Conservation (phyloP, 768 basidiomycete species). For the Suillus weaverae region DNA sequence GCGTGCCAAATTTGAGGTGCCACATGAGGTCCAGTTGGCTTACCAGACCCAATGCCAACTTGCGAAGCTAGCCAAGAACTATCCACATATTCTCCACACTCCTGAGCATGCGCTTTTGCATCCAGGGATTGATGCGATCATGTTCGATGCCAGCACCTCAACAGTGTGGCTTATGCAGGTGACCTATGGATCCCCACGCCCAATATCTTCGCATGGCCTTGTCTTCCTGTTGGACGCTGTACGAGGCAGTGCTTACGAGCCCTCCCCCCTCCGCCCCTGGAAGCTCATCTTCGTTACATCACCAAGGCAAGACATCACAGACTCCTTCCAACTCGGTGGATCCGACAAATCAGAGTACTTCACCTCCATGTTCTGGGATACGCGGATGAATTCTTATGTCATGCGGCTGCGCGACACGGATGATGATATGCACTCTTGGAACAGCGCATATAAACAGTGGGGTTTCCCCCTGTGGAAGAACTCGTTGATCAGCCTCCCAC, state of each 20-base stretch:
- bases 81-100: neutral
- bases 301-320: neutral
- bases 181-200: neutral
- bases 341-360: neutral
- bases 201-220: neutral
- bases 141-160: neutral
- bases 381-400: neutral
- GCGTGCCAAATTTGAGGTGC: neutral
- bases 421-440: neutral
- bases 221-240: neutral
- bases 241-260: neutral
- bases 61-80: neutral
- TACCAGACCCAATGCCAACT: neutral
- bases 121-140: neutral
- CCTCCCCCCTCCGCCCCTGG: neutral
- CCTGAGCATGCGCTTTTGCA: neutral
- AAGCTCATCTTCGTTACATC: neutral
- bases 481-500: neutral
- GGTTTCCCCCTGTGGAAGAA: constrained; percentile 1
- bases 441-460: neutral
- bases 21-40: too few relatives aligned
- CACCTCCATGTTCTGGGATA: neutral
- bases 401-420: neutral
- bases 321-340: neutral
- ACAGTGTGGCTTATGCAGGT: neutral